Evolutionary conservation across 1,284 basidiomycete species (phyloP), one percentile per base, ranked within the genome.

Genomic region (Violaceomyces palustris): DNA sequence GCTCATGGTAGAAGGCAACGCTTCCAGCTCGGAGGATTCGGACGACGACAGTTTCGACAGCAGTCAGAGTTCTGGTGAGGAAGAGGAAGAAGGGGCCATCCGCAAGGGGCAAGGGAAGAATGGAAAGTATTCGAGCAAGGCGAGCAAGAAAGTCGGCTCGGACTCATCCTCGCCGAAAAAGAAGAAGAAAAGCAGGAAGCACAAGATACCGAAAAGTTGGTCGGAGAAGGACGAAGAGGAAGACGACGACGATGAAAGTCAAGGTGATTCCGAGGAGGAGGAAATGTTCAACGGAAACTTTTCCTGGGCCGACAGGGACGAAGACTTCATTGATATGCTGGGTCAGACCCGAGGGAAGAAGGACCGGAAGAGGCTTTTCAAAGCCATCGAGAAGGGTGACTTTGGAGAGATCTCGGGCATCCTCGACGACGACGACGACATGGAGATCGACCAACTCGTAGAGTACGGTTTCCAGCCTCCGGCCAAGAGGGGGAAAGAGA

Each of bases 251-350:
- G 46, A 51, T 12, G 47, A 42, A 4, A 12, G 10, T 19, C 40
- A 36, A 27, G 35, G 36, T 18, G 56, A 50, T n/a, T 53, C 60
- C 26, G 52, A 64, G 1, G 67, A 69, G 17, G 51, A 65, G 8
- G 62, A 63, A 19, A 57, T 74, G 41, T 75, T 74, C 47, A 51
- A 56, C 28, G 73, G 74, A 36, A 68, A 72, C 30, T 58, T 64
- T 31, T 67, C 78, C 0, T 82, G 81, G 80, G 80, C 79, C 1
- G 82, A 84, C 34, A 69, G 79, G 21, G 83, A 87, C 47, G 83
- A 88, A 31, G 79, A 79, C 28, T 81, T 81, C 56, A 76, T 84
- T 35, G 77, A 77, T n/a, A 64, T 79, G 12, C 79, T 88, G 6
- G 12, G 42, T 1, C 42, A 45, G 2, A 21, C 45, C 5, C 43